Evolutionary conservation across 305 asterid species (phyloP), one percentile per base, ranked within the genome.

Genomic region (Euphrasia arctica): DNA sequence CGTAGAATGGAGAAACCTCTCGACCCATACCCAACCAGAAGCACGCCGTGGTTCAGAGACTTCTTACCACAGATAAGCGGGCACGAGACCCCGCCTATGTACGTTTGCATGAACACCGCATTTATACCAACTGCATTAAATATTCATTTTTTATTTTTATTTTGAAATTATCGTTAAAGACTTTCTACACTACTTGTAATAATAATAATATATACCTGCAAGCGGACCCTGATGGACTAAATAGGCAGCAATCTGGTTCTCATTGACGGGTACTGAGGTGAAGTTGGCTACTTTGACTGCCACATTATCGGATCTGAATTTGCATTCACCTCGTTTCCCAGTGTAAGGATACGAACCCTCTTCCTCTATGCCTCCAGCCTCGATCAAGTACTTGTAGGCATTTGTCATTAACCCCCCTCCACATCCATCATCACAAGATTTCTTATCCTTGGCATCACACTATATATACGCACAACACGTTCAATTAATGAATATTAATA

Each of bases 391-490:
- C 62, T 76, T 78, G 85, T 84, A 91, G 25, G 96, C 97, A 62
- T 85, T 88, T 3, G 97, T 91, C 97, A 91, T 91, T 14, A 91
- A 79, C 1, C 97, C 97, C 2, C 97, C 97, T 0, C 76, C 74
- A 66, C 97, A 91, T 7, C 96, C 97, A 4, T 77, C 70, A 7
- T 88, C 89, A 9, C 97, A 91, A 5, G 86, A 68, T 12, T 65
- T 76, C 81, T 71, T 85, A 39, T 90, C 93, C 62, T 71, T 70
- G 9, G 60, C 67, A 45, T 88, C 96, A 59, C 96, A 88, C 97
- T 90, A 25, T 14, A 34, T 45, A 18, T 18, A 18, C 22, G 58
- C 59, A 55, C 0, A 15, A 18, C 22, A 31, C 51, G 27, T 58
- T n/a, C 27, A 32, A 65, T 9, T 6, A 4, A n/a, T 31, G 28